Base-by-base conservation (phyloP, 192 early-diverging fungal species). In the Mortierella alpina region DNA sequence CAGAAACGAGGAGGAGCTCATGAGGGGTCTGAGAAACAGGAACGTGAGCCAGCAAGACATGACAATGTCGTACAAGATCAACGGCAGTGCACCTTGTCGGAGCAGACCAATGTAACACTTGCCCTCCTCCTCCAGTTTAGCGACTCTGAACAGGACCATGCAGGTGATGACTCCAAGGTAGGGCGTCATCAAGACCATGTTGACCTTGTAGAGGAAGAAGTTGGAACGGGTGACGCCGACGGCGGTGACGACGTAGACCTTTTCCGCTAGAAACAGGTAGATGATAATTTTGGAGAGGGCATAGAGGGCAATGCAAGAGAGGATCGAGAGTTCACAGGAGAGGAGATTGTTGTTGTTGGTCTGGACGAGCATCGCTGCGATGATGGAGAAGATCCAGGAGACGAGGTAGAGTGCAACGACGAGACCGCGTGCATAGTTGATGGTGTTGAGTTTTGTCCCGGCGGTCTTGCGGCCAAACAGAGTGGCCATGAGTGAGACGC, bases 261-360 rank as follows among this genome's bases (percentile, higher is more conserved):
- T 86, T 75, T 86, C 85, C 42, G 78, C 83, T 62, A 86, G 70
- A 61, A 83, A 86, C 5, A 86, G 60, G 55, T 83, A 86, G n/a
- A 86, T 70, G 5, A 83, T 55, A 20, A 86, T 69, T 49, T 86
- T 86, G 67, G 74, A 68, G 7, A 71, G 44, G 6, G 82, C 82
- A 61, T 86, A 78, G 15, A 86, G 59, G 39, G 79, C 58, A 13
- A 82, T 75, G 52, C 77, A 76, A 44, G 81, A 82, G 22, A 74
- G 70, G 51, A 78, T 72, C 5, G 73, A 75, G 17, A 83, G 58
- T 20, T 62, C 15, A 55, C 85, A 86, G 7, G 85, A 83, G 17
- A 82, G 66, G 4, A 63, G 20, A 61, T 86, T 86, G 58, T 68
- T 67, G 54, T 86, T 83, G 55, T 86, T 86, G 39, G 82, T 86